Conservation (phyloP, 2,329 filamentous ascomycete genomes). For the Colletotrichum orchidophilum region DNA sequence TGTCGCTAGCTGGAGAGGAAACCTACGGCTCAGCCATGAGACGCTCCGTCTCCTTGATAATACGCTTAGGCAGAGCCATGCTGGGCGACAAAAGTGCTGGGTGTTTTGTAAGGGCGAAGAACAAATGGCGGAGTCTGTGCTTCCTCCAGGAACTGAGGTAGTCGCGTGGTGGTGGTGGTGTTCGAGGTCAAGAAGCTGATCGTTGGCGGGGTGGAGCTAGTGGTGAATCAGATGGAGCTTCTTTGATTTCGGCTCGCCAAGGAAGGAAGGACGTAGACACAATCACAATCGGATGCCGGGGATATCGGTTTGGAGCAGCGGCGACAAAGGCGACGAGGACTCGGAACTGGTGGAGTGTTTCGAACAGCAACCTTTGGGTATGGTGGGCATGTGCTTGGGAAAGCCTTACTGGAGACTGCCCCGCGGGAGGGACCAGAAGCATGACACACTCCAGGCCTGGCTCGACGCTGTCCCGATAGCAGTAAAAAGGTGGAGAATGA, state of each 20-base stretch:
- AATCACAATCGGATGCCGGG: conserved; percentile 20
- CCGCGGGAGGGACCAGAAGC: conserved; percentile 22
- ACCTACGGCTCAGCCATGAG: conserved; percentile 94
- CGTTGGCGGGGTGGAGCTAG: conserved; percentile 28
- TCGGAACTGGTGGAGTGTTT: conserved; percentile 21
- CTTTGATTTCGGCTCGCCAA: background rate
- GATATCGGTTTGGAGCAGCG: background rate
- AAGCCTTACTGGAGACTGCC: conserved; percentile 26
- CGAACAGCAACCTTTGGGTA: conserved; percentile 13
- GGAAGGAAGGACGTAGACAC: background rate
- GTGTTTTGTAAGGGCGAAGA: background rate
- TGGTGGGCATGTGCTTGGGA: conserved; percentile 29
- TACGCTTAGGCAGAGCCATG: conserved; percentile 91
- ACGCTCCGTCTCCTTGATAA: conserved; percentile 98
- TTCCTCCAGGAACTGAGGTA: background rate
- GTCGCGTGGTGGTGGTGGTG: background rate
- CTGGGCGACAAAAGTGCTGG: conserved; percentile 2
- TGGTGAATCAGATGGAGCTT: conserved; percentile 13
- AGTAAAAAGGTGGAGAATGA: background rate
- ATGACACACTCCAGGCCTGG: conserved; percentile 11
- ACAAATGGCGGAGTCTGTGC: background rate
- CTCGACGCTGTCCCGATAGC: conserved; percentile 1
- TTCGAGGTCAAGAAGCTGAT: background rate
- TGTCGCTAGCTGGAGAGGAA: background rate
- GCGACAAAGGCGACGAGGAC: conserved; percentile 8